These are phyloP conservation scores for Fonsecaea multimorphosa DNA, from an alignment of 2,329 filamentous ascomycete genomes.

Conservation along the genomic window DNA sequence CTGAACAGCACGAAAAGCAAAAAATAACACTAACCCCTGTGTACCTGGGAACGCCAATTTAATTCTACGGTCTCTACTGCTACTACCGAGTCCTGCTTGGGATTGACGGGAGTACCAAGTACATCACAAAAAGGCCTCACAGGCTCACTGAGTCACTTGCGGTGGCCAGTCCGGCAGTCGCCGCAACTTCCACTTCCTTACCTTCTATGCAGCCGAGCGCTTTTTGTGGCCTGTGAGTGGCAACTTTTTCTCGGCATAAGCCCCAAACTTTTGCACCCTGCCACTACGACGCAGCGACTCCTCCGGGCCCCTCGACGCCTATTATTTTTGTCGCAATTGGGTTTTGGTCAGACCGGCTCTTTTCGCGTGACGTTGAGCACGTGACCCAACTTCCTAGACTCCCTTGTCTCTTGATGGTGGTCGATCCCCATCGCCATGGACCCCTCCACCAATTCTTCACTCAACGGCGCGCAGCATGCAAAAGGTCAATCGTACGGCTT, in stretches of 20 bases:
- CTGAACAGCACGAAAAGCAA: constrained; percentile 15
- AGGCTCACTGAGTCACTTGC: constrained; percentile 5
- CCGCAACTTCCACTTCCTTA: constrained; percentile 10
- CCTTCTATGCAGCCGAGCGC: constrained; percentile 31
- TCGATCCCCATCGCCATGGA: constrained; percentile 28
- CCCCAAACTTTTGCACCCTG: constrained; percentile 20
- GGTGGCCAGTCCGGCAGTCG: constrained; percentile 15
- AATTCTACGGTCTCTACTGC: constrained; percentile 24
- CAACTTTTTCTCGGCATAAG: constrained; percentile 33
- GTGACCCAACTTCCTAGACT: constrained; percentile 9
- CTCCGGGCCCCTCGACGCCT: not conserved
- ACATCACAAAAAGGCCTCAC: constrained; percentile 8
- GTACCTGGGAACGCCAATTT: constrained; percentile 21
- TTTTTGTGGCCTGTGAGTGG: constrained; percentile 36
- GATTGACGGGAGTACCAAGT: not conserved
- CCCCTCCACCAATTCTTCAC: constrained; percentile 26
- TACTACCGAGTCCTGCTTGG: constrained; percentile 3
- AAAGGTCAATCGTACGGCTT: constrained; percentile 29
- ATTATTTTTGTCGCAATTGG: not conserved
- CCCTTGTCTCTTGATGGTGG: not conserved
- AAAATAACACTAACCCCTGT: constrained; percentile 13
- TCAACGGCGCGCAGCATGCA: constrained; percentile 29
- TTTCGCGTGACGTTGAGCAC: constrained; percentile 1
- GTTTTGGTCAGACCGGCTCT: constrained; percentile 5
- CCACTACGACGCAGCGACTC: not conserved